These are phyloP conservation scores for Neurospora discreta DNA, from an alignment of 495 filamentous ascomycete genomes.

Conservation along the genomic window DNA sequence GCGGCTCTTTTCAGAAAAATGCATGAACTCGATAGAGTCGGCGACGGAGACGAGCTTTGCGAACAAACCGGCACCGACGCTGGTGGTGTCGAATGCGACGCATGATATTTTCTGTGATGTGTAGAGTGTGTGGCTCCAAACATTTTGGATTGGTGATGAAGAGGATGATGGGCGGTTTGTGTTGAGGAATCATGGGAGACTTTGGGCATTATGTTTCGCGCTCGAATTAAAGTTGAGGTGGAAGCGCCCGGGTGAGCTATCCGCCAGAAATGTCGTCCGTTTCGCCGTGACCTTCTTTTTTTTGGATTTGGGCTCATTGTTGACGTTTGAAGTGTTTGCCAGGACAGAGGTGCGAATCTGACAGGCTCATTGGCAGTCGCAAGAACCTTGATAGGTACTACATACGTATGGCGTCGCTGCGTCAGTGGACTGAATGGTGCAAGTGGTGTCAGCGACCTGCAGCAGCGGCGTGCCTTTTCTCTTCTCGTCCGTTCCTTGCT, in stretches of 20 bases:
- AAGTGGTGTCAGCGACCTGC: not conserved
- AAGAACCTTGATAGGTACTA: not conserved
- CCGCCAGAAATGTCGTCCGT: not conserved
- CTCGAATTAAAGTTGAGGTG: not conserved
- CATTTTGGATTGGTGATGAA: not conserved
- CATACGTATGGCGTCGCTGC: not conserved
- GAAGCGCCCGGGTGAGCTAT: not conserved
- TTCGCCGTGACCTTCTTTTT: not conserved
- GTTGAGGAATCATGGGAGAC: not conserved
- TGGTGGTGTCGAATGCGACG: not conserved
- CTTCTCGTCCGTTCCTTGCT: not conserved
- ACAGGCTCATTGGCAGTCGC: not conserved
- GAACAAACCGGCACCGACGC: not conserved
- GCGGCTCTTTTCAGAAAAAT: constrained; percentile 12
- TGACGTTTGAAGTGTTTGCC: not conserved
- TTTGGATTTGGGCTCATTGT: not conserved
- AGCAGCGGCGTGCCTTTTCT: not conserved
- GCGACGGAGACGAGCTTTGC: constrained; percentile 17
- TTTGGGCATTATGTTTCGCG: not conserved
- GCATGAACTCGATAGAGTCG: constrained; percentile 14
- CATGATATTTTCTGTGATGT: not conserved
- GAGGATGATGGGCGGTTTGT: not conserved
- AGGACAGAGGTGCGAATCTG: too few species aligned
- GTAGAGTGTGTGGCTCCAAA: not conserved
- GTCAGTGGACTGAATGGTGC: not conserved